These are phyloP conservation scores for Sphenostylis stenocarpa DNA, from an alignment of 306 rosid genomes.

Conservation along the genomic window DNA sequence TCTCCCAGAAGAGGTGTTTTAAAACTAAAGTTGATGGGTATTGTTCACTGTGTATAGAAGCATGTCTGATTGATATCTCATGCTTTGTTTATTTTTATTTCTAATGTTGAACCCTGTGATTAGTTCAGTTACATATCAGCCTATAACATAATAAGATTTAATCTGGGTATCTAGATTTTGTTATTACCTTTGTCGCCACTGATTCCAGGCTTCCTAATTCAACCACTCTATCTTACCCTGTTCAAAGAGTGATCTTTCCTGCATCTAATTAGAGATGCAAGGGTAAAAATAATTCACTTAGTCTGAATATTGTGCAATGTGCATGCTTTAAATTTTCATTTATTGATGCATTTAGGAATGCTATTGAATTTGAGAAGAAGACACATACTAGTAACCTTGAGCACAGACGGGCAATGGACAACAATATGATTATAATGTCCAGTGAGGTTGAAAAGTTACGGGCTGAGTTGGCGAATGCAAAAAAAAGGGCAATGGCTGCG, in stretches of 20 bases:
- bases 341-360: slow-evolving; percentile 59
- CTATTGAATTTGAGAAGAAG: slow-evolving; percentile 78
- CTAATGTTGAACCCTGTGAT: slow-evolving; percentile 8
- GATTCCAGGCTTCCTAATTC: background rate
- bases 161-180: slow-evolving; percentile 18
- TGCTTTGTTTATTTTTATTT: slow-evolving; percentile 11
- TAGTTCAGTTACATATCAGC: background rate
- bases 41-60: slow-evolving; percentile 2
- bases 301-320: background rate
- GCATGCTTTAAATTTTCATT: slow-evolving; percentile 13
- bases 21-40: background rate
- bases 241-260: background rate
- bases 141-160: background rate
- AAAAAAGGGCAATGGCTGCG: slow-evolving; percentile 72
- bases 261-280: slow-evolving; percentile 3
- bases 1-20: background rate
- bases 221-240: background rate
- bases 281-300: background rate
- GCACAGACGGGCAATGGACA: slow-evolving; percentile 64
- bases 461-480: slow-evolving; percentile 80
- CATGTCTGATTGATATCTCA: background rate
- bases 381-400: slow-evolving; percentile 61
- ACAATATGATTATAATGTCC: slow-evolving; percentile 58
- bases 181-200: background rate
- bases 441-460: slow-evolving; percentile 71